Evolutionary conservation across 805 yeast species (phyloP), one percentile per base, ranked within the genome.

Genomic region (Debaryomyces tyrocola): DNA sequence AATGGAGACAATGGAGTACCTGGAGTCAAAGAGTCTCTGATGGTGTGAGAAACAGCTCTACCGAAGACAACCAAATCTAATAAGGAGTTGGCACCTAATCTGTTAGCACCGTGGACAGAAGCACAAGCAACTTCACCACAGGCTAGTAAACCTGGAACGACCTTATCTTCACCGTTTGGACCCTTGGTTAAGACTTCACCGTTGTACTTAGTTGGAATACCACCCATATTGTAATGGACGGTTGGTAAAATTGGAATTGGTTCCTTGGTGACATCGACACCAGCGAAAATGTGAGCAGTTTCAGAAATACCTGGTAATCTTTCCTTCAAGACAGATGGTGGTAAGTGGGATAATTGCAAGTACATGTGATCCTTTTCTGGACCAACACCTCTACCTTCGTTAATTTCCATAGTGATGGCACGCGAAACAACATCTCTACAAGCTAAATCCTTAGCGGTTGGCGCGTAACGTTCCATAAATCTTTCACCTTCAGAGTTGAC

Each of bases 91-190:
- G 99, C 99, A 72, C 99, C 99, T 58, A 92, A 80, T 80, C 99
- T 90, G 82, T 92, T 92, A 53, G 98, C 99, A 75, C 99, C 99
- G 69, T 92, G 99, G 50, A 92, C 99, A 31, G 97, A 90, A 52
- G 96, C 98, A 81, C 97, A 91, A 35, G 97, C 99, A 57, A 95
- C 91, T 78, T 92, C 99, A 80, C 99, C 99, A 78, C 97, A 90
- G 8, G 99, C 97, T 68, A 82, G 79, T 58, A 92, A 79, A 63
- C 99, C 99, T 63, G 92, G 94, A 52, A 92, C 94, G 56, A 87
- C 82, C 64, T 79, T 82, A 69, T 92, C 99, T 62, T 92, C 83
- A 59, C 99, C 99, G 55, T 79, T 75, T 64, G 81, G 91, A 64
- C 87, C 90, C 59, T 85, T 65, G 40, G 89, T 89, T 52, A 92